Evolutionary conservation across 2,329 filamentous ascomycete species (phyloP).

Genomic region (Berkeleyomyces rouxiae): DNA sequence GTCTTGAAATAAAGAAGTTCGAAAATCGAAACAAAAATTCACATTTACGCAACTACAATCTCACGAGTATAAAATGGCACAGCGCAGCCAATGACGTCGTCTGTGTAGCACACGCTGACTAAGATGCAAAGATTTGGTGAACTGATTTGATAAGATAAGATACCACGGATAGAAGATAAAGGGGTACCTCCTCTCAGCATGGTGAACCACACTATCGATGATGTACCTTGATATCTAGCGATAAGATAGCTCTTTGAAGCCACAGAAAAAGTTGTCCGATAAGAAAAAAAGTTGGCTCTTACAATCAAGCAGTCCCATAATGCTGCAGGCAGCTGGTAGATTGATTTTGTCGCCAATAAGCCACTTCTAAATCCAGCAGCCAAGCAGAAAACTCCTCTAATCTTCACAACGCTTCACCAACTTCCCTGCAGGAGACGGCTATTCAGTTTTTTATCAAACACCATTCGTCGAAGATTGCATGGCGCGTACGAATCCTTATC

Average conservation of each 20-base stretch:
- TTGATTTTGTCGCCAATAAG: slow-evolving; percentile 7
- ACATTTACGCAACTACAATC: too few species aligned
- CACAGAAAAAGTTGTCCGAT: slow-evolving; percentile 12
- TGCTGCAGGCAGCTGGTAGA: slow-evolving; percentile 1
- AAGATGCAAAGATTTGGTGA: neutral
- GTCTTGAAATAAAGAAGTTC: too few species aligned
- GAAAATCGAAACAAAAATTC: too few species aligned
- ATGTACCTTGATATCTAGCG: slow-evolving; percentile 2
- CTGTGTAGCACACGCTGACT: neutral
- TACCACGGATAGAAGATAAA: neutral
- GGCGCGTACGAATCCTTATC: neutral
- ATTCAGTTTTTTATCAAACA: neutral
- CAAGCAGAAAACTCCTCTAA: slow-evolving; percentile 1
- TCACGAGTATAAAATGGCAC: too few species aligned
- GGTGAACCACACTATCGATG: neutral
- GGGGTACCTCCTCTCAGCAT: neutral
- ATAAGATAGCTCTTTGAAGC: neutral
- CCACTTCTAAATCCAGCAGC: neutral
- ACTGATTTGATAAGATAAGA: slow-evolving; percentile 13
- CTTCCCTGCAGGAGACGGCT: slow-evolving; percentile 12
- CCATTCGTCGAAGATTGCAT: slow-evolving; percentile 12
- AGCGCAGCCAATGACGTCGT: slow-evolving; percentile 7
- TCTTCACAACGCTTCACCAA: neutral
- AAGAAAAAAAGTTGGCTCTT: slow-evolving; percentile 13
- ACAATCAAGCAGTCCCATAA: neutral